phyloP scores from a whole-genome alignment of 495 filamentous ascomycete species.

The Hyaloscypha finlandica region DNA sequence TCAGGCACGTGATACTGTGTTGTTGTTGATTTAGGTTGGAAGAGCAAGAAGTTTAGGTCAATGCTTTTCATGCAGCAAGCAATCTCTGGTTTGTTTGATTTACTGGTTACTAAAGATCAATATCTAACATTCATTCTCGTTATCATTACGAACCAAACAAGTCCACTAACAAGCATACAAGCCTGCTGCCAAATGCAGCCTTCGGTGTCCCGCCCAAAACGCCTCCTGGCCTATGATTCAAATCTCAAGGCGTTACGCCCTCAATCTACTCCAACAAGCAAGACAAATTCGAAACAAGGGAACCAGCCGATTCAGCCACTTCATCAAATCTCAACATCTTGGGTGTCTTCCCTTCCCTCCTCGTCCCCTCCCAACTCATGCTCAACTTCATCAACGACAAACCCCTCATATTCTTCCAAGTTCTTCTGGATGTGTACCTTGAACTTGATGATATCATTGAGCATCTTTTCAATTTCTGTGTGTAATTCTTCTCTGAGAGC shows the following conservation, averaged over 20 bases:
- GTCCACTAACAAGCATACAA: neutral
- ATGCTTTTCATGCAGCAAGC: neutral
- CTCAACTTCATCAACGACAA: constrained; percentile 88
- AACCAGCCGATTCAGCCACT: constrained; percentile 1
- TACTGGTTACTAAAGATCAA: neutral
- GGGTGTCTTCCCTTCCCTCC: constrained; percentile 45
- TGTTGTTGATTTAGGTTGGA: neutral
- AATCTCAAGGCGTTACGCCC: constrained; percentile 6
- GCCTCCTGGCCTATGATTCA: constrained; percentile 1
- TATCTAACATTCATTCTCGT: neutral
- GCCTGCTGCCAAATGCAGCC: neutral
- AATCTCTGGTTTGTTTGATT: neutral
- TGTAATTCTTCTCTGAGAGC: constrained; percentile 89
- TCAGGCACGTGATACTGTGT: neutral
- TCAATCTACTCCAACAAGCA: constrained; percentile 16
- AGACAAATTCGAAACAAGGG: neutral
- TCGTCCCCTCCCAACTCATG: constrained; percentile 68
- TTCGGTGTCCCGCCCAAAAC: neutral
- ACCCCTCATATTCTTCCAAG: constrained; percentile 88
- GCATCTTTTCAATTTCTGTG: constrained; percentile 91
- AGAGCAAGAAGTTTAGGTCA: neutral
- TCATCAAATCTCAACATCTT: constrained; percentile 31
- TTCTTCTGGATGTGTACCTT: constrained; percentile 94
- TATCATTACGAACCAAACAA: neutral
- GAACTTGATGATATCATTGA: constrained; percentile 98